Base-by-base conservation (phyloP, 371 early-diverging fungal genomes). In the Capillidium rhysosporum region DNA sequence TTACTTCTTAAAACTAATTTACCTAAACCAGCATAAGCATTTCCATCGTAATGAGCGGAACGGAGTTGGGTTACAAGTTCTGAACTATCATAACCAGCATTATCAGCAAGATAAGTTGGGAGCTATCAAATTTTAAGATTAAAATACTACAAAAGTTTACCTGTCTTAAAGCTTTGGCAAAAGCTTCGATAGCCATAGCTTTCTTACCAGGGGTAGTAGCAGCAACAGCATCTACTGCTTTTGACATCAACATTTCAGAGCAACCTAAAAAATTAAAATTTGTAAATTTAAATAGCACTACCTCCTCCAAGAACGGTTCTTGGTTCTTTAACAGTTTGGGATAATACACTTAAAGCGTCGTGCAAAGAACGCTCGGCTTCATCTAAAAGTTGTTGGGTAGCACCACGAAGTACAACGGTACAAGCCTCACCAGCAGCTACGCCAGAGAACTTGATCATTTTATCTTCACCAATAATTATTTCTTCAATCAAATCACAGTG, bases 311-410 rank as follows among this genome's bases (percentile, higher is more conserved):
- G 75, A 2, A 96, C 91, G 46, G 93, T 94, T 52, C 86, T 79
- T n/a, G 93, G 90, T 65, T 95, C 92, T 58, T 76, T 77, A 23
- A 94, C 89, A 34, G 92, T 92, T 70, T 94, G 96, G 49, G 92
- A 88, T 40, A 99, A 72, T 8, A 98, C 99, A 65, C 92, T 90
- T 47, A 98, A 80, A 26, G 99, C 99, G 64, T 98, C 99, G 64
- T 99, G 98, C 47, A 99, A 76, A 18, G 93, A 91, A 56, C 99
- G 83, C 74, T 99, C 99, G 38, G 98, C 97, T 71, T 99, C 99
- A 71, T 98, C 99, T 30, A 98, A 76, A 48, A 99, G 70, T 65
- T 98, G 98, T 56, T 82, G 75, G 8, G 98, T 94, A 18, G 97
- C 92, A 63, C 99, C 99, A 62, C 93, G 90, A 29, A 99, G 71